Evolutionary conservation across 1,284 basidiomycete species (phyloP).

Genomic region (Ceratobasidium sp.): DNA sequence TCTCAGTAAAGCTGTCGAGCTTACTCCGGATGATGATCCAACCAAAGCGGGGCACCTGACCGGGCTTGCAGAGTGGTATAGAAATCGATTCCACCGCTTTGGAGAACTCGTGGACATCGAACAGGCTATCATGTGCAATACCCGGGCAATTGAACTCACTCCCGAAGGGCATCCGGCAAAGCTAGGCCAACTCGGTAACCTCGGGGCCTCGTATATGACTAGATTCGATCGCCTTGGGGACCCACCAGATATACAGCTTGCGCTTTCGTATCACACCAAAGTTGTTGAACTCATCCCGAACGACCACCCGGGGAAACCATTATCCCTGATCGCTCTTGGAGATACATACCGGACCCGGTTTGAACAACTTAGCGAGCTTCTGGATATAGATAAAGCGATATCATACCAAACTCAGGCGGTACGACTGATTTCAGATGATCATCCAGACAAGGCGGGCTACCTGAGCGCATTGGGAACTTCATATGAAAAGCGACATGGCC

Average conservation of each 20-base stretch:
- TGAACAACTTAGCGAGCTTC: background rate
- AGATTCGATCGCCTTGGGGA: background rate
- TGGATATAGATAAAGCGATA: background rate
- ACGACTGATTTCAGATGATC: background rate
- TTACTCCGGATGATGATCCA: slow-evolving; percentile 1
- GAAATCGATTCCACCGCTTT: background rate
- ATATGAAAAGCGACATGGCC: background rate
- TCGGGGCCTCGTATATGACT: background rate
- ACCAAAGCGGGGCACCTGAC: background rate
- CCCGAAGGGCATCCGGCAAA: background rate
- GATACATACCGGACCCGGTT: background rate
- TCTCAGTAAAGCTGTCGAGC: background rate
- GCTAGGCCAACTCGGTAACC: background rate
- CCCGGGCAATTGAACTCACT: no score
- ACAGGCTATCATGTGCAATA: background rate
- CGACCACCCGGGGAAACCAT: background rate
- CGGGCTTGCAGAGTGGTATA: background rate
- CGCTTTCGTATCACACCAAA: background rate
- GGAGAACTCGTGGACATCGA: background rate
- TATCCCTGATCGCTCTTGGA: background rate
- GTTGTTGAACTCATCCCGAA: background rate
- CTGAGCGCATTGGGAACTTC: background rate
- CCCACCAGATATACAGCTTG: background rate
- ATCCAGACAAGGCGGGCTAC: background rate
- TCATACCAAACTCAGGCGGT: background rate